These are phyloP conservation scores for Juglanconis sp. DNA, from an alignment of 2,329 filamentous ascomycete genomes.

Conservation along the genomic window DNA sequence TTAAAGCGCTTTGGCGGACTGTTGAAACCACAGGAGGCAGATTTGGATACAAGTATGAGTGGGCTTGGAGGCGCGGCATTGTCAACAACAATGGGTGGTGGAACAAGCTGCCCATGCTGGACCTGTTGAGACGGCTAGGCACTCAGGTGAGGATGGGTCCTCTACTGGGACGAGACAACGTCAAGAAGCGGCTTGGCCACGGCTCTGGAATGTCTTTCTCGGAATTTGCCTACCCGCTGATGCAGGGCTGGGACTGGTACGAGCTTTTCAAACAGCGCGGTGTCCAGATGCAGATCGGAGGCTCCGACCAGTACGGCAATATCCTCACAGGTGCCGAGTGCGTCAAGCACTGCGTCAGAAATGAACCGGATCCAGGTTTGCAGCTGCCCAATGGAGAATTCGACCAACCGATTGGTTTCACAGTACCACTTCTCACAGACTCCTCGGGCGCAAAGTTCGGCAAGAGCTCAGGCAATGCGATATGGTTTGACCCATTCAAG, in stretches of 20 bases:
- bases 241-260: slow-evolving; percentile 98
- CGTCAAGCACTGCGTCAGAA: slow-evolving; percentile 69
- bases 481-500: slow-evolving; percentile 85
- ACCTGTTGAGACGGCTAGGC: slow-evolving; percentile 73
- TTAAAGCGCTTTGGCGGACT: slow-evolving; percentile 71
- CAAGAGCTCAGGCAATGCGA: slow-evolving; percentile 88
- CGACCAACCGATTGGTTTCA: slow-evolving; percentile 75
- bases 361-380: slow-evolving; percentile 43
- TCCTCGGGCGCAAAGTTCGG: slow-evolving; percentile 86
- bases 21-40: slow-evolving; percentile 64
- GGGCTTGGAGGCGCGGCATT: slow-evolving; percentile 64
- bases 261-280: slow-evolving; percentile 66
- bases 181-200: slow-evolving; percentile 71
- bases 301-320: slow-evolving; percentile 94
- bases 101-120: slow-evolving; percentile 65
- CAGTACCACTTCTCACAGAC: slow-evolving; percentile 84
- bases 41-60: slow-evolving; percentile 61
- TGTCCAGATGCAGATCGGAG: slow-evolving; percentile 85
- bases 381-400: slow-evolving; percentile 40
- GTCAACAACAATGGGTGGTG: slow-evolving; percentile 86
- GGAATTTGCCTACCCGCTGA: slow-evolving; percentile 88
- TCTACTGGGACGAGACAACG: slow-evolving; percentile 85
- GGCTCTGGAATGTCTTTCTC: slow-evolving; percentile 92
- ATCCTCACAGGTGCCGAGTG: slow-evolving; percentile 87
- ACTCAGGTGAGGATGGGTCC: slow-evolving; percentile 73